Evolutionary conservation across 2,329 filamentous ascomycete genomes (phyloP).

Genomic region (Colletotrichum viniferum): DNA sequence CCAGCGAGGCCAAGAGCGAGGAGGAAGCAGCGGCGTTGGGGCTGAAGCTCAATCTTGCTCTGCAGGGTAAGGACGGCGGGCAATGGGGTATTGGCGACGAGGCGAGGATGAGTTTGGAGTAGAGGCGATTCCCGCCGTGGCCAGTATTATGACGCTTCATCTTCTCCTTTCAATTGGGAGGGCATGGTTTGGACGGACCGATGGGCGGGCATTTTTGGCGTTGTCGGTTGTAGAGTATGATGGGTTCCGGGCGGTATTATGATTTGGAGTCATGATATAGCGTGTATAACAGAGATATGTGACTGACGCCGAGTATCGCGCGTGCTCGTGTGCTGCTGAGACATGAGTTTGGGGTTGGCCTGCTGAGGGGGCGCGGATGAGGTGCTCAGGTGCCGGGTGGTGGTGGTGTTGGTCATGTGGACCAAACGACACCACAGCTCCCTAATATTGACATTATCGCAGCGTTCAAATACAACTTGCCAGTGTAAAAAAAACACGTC

Average conservation of each 20-base stretch:
- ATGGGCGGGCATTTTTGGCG: slow-evolving; percentile 1
- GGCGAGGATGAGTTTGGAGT: slow-evolving; percentile 82
- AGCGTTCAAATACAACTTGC: background rate
- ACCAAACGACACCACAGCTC: background rate
- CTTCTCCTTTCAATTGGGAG: background rate
- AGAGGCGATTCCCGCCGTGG: background rate
- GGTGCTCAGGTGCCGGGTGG: background rate
- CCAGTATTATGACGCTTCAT: background rate
- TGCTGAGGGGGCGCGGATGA: background rate
- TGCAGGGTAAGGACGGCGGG: slow-evolving; percentile 60
- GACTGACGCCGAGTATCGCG: background rate
- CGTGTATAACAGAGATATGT: background rate
- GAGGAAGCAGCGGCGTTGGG: slow-evolving; percentile 48
- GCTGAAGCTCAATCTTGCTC: slow-evolving; percentile 52
- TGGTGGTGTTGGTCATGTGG: background rate
- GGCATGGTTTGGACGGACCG: background rate
- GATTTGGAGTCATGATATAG: background rate
- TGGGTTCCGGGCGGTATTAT: background rate
- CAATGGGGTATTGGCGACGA: slow-evolving; percentile 86
- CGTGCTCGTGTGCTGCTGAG: background rate
- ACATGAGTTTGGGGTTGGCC: background rate
- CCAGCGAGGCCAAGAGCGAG: slow-evolving; percentile 47
- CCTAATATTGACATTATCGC: background rate
- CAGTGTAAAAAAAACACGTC: background rate
- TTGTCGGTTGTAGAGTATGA: slow-evolving; percentile 10